phyloP scores from a whole-genome alignment of 2,329 filamentous ascomycete genomes.

The Aspergillus sp. region DNA sequence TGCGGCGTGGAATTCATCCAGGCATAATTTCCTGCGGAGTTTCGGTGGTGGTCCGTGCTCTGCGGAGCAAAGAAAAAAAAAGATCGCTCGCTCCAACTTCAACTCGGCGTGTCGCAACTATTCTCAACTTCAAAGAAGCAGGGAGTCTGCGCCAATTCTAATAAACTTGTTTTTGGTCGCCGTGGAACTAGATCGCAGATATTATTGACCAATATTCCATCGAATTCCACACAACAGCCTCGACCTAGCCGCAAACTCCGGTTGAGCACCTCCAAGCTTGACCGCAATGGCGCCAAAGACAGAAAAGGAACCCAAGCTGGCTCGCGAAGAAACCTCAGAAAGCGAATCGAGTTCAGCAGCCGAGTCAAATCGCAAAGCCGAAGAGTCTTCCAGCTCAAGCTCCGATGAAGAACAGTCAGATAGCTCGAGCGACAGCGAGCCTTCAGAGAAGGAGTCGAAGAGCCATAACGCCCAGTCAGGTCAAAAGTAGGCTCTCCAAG shows the following conservation, averaged over 20 bases:
- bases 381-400: slow-evolving; percentile 11
- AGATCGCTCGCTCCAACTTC: slow-evolving; percentile 18
- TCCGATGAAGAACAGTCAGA: slow-evolving; percentile 11
- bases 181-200: no score
- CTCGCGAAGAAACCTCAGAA: slow-evolving; percentile 15
- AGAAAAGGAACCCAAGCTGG: slow-evolving; percentile 21
- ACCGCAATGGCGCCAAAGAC: slow-evolving; percentile 26
- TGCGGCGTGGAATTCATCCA: slow-evolving; percentile 2
- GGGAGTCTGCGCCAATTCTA: neutral
- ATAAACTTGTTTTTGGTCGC: neutral
- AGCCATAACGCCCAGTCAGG: neutral
- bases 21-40: slow-evolving; percentile 21
- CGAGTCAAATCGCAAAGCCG: slow-evolving; percentile 1
- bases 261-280: neutral
- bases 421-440: slow-evolving; percentile 18
- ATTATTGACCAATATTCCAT: neutral
- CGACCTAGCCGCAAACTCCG: neutral
- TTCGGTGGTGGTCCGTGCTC: slow-evolving; percentile 40
- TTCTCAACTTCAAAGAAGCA: neutral
- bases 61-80: slow-evolving; percentile 42
- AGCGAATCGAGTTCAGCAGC: slow-evolving; percentile 16
- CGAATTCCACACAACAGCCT: neutral
- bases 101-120: slow-evolving; percentile 11
- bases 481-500: slow-evolving; percentile 10
- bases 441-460: slow-evolving; percentile 5